Evolutionary conservation across 805 yeast species (phyloP).

Genomic region (Suhomyces xylopsoci): DNA sequence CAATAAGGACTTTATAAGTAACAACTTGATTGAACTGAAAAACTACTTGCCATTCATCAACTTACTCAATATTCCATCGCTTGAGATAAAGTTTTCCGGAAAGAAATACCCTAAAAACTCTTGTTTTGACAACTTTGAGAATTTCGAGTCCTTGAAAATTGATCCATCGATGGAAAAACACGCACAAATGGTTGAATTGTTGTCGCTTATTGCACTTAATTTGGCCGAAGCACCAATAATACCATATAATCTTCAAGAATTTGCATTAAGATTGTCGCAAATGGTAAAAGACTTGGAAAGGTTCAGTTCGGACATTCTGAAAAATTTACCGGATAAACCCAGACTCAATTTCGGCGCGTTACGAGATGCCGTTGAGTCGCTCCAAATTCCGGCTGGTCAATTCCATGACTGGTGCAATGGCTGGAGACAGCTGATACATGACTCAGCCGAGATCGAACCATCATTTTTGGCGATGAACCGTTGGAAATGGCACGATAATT

Average conservation of each 20-base stretch:
- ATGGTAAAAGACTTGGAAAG: constrained; percentile 47
- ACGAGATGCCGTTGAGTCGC: constrained; percentile 21
- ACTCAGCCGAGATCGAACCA: constrained; percentile 62
- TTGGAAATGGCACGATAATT: constrained; percentile 76
- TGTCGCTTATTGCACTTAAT: constrained; percentile 52
- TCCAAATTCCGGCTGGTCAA: constrained; percentile 35
- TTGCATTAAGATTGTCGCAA: constrained; percentile 42
- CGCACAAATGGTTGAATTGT: constrained; percentile 50
- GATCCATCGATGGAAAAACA: constrained; percentile 60
- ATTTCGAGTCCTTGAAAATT: constrained; percentile 43
- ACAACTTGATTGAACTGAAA: constrained; percentile 43
- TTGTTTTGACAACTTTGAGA: constrained; percentile 62
- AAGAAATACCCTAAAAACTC: constrained; percentile 48
- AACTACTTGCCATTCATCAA: constrained; percentile 69
- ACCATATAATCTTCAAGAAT: constrained; percentile 57
- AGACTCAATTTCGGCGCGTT: constrained; percentile 23
- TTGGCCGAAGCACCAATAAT: constrained; percentile 74
- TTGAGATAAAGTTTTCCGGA: constrained; percentile 54
- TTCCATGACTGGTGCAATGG: constrained; percentile 55
- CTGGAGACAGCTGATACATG: constrained; percentile 52
- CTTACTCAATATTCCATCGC: constrained; percentile 63
- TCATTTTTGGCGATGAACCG: constrained; percentile 67
- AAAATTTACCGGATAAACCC: constrained; percentile 12
- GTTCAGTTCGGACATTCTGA: constrained; percentile 24
- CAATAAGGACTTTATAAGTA: constrained; percentile 23